phyloP scores from a whole-genome alignment of 208 protist species.

The Hexamita inflata region DNA sequence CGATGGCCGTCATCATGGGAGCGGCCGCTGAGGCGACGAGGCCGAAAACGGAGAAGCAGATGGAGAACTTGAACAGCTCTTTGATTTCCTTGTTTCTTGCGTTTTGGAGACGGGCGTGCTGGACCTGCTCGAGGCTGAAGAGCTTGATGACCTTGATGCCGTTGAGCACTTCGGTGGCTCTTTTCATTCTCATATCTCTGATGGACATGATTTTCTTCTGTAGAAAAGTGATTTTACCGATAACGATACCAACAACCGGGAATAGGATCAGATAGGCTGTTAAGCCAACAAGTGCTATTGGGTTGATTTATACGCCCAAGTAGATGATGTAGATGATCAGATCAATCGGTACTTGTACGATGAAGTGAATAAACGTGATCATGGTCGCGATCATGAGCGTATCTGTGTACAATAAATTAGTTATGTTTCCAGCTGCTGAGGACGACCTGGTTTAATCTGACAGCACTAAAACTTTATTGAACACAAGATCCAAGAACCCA shows the following conservation, averaged over 20 bases:
- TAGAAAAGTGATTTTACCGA: neutral
- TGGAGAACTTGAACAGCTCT: neutral
- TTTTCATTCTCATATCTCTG: constrained; percentile 48
- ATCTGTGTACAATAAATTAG: constrained; percentile 53
- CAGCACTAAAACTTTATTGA: constrained; percentile 1
- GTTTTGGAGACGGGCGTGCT: constrained; percentile 35
- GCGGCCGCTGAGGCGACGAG: neutral
- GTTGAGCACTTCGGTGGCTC: constrained; percentile 48
- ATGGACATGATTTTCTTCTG: constrained; percentile 26
- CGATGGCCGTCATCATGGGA: constrained; percentile 13
- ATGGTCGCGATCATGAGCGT: constrained; percentile 30
- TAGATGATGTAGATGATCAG: constrained; percentile 45
- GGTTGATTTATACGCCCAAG: constrained; percentile 43
- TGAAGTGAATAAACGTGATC: constrained; percentile 31
- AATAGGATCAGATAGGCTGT: constrained; percentile 46
- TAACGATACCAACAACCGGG: constrained; percentile 38
- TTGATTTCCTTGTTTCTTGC: constrained; percentile 25
- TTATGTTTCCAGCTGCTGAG: constrained; percentile 49
- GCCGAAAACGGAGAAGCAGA: neutral
- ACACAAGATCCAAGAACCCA: constrained; percentile 6
- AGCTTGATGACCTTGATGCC: constrained; percentile 56
- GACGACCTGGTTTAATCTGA: neutral
- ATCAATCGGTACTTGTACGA: constrained; percentile 43
- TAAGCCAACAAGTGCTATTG: constrained; percentile 43
- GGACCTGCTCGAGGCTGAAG: constrained; percentile 50